Evolutionary conservation across 176 grass and related monocot genomes (phyloP), one percentile per base, ranked within the genome.

Genomic region (Triticum urartu): DNA sequence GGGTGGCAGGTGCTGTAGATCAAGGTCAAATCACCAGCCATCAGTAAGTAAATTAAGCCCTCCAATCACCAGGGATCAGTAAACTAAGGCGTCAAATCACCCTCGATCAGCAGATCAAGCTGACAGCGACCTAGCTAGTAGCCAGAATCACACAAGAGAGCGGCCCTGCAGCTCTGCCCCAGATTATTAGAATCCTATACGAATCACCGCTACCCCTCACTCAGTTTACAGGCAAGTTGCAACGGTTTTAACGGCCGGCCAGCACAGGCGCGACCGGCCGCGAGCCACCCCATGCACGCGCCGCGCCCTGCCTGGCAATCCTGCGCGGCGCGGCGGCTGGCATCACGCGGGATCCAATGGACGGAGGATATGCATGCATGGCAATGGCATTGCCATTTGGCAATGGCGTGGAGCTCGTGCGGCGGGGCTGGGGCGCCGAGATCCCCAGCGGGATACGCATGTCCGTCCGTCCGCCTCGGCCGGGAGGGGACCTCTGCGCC

Each of bases 171-270:
- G 24, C 6, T 3, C 13, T 13, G 22, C 69, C 40, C 34, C 18
- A 13, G 50, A 54, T 54, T 54, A 54, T 54, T 54, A 54, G 43
- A 80, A 85, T 70, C 76, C 45, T 18, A 85, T 35, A 32, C 18
- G 26, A 58, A 65, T 30, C 60, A 33, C 33, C 6, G 14, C 4
- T 1, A 43, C 22, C 30, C 4, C 7, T 59, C 12, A 65, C 17
- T 58, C 13, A 66, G 2, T 68, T 56, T 69, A 36, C 82, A 62
- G 11, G 72, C 79, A 82, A 78, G 72, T 82, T 72, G 72, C 89
- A 87, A 83, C 84, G 56, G 89, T 87, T 87, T 87, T 87, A 83
- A 54, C 84, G 65, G 89, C 84, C 79, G 52, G 64, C 72, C 79
- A 56, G 43, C 79, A 78, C 72, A 4, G 35, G 6, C 39, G 17